These are phyloP conservation scores for Rhypophila decipiens DNA, from an alignment of 495 filamentous ascomycete species.

Conservation along the genomic window DNA sequence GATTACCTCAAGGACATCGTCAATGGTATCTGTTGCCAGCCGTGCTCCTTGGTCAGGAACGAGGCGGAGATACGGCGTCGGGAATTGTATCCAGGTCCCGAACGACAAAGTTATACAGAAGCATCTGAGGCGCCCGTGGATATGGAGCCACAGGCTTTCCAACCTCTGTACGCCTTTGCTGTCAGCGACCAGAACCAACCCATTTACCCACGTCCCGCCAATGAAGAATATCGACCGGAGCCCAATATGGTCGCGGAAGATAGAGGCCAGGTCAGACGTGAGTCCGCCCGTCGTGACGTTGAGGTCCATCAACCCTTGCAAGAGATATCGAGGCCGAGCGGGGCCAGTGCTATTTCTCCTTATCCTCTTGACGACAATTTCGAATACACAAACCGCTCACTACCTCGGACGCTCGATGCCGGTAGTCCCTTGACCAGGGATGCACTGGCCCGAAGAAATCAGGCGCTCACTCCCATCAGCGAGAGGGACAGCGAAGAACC, in stretches of 20 bases:
- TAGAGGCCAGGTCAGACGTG: not conserved
- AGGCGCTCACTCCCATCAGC: constrained; percentile 18
- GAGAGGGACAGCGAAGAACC: constrained; percentile 17
- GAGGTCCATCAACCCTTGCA: constrained; percentile 1
- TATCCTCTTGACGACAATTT: too few relatives aligned
- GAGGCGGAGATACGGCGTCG: constrained; percentile 18
- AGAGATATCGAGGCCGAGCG: not conserved
- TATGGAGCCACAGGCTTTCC: constrained; percentile 1
- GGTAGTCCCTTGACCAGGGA: too few relatives aligned
- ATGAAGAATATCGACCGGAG: constrained; percentile 12
- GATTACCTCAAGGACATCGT: constrained; percentile 12
- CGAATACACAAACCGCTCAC: too few relatives aligned
- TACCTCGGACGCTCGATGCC: too few relatives aligned
- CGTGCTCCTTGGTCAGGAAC: constrained; percentile 22
- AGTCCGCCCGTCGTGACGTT: constrained; percentile 1
- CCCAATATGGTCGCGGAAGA: too few relatives aligned
- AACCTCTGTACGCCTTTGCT: constrained; percentile 1
- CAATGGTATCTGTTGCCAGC: constrained; percentile 22
- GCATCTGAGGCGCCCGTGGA: too few relatives aligned
- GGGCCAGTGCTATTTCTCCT: constrained; percentile 3
- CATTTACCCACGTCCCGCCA: constrained; percentile 11
- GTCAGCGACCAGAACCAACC: constrained; percentile 15
- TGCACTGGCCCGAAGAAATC: constrained; percentile 7
- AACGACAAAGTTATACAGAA: too few relatives aligned
- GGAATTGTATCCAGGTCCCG: too few relatives aligned